Conservation (phyloP, 1,284 basidiomycete species). For the Ustilago curta region DNA sequence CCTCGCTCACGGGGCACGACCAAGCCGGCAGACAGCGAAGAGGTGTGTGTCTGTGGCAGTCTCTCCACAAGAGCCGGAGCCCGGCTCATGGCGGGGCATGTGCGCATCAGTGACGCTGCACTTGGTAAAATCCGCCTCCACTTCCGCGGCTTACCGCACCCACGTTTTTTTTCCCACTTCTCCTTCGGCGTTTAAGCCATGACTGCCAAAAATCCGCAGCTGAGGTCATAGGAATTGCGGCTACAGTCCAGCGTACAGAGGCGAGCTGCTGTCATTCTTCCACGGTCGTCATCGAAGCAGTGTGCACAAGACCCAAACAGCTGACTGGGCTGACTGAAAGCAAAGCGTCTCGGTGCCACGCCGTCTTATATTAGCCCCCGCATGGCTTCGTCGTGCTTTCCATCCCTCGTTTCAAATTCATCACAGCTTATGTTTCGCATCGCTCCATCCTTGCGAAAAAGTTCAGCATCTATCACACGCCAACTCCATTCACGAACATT, state of each 20-base stretch:
- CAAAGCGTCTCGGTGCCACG: no score
- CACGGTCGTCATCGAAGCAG: no score
- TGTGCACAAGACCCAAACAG: no score
- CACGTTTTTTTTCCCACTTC: not conserved
- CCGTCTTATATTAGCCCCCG: not conserved
- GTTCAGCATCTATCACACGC: not conserved
- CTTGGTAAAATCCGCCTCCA: slow-evolving; percentile 23
- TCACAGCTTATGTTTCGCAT: slow-evolving; percentile 80
- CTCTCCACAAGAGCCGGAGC: not conserved
- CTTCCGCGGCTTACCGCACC: slow-evolving; percentile 12
- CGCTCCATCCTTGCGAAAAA: slow-evolving; percentile 2
- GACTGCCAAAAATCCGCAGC: not conserved
- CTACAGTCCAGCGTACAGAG: no score
- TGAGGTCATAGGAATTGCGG: no score
- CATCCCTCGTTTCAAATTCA: slow-evolving; percentile 82
- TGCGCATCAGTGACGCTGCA: not conserved
- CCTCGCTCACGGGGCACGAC: not conserved
- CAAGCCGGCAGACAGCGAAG: not conserved
- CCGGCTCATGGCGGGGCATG: not conserved
- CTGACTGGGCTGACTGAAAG: no score
- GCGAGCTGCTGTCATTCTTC: no score
- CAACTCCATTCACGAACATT: not conserved
- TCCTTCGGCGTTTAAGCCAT: slow-evolving; percentile 6
- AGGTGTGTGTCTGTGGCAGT: not conserved
- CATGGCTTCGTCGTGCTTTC: slow-evolving; percentile 42